These are phyloP conservation scores for Camelina hispida DNA, from an alignment of 345 rosid genomes.

Conservation along the genomic window DNA sequence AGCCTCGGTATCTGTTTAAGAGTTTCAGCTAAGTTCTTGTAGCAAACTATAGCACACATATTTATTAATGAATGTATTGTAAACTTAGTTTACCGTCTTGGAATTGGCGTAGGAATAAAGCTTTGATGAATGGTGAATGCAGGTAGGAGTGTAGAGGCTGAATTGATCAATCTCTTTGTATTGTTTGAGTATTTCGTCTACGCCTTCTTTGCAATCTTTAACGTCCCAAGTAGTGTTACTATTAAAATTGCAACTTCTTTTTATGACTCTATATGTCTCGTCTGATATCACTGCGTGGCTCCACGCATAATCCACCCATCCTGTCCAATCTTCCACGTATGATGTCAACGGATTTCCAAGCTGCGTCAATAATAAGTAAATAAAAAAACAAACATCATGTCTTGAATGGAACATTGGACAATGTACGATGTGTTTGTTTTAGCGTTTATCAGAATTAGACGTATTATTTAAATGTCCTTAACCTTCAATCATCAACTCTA, in stretches of 20 bases:
- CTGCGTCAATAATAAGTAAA: slow-evolving; percentile 38
- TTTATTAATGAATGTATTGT: not conserved
- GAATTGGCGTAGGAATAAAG: slow-evolving; percentile 40
- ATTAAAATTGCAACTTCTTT: slow-evolving; percentile 59
- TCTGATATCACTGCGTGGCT: slow-evolving; percentile 88
- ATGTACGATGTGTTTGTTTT: not conserved
- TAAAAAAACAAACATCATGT: not conserved
- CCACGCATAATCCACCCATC: slow-evolving; percentile 89
- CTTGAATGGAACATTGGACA: not conserved
- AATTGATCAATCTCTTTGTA: slow-evolving; percentile 81
- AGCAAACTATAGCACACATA: too few species aligned
- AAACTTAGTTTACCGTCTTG: slow-evolving; percentile 50
- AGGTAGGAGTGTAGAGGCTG: slow-evolving; percentile 76
- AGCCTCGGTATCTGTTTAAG: slow-evolving; percentile 68
- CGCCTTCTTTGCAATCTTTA: slow-evolving; percentile 52
- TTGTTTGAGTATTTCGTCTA: slow-evolving; percentile 66
- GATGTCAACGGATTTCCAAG: slow-evolving; percentile 85
- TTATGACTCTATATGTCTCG: slow-evolving; percentile 66
- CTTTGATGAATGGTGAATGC: slow-evolving; percentile 48
- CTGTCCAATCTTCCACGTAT: slow-evolving; percentile 75
- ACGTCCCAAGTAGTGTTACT: slow-evolving; percentile 64
- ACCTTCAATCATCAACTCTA: slow-evolving; percentile 51
- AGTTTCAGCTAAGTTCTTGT: not conserved
- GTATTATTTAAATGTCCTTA: slow-evolving; percentile 65
- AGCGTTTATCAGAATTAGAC: not conserved